Conservation (phyloP, 306 rosid species). For the Potentilla sterilis region DNA sequence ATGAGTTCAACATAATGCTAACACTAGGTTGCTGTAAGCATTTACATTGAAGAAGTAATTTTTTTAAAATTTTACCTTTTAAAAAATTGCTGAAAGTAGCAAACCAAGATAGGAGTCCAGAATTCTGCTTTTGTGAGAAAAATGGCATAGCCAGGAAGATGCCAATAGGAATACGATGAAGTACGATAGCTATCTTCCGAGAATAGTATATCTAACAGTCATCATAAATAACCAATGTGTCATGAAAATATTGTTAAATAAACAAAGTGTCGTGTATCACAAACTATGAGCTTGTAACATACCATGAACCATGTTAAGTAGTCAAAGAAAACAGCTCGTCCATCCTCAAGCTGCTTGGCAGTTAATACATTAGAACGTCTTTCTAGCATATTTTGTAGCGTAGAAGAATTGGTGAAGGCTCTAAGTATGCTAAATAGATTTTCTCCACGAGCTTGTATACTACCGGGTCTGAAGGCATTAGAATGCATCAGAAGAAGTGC, state of each 20-base stretch:
- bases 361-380: constrained; percentile 42
- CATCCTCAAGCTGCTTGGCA: constrained; percentile 42
- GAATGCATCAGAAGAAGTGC: constrained; percentile 44
- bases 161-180: constrained; percentile 75
- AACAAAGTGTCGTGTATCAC: constrained; percentile 12
- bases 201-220: constrained; percentile 73
- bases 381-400: constrained; percentile 52
- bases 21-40: constrained; percentile 15
- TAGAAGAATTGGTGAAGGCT: constrained; percentile 75
- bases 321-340: constrained; percentile 87
- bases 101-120: constrained; percentile 48
- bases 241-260: background rate
- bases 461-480: constrained; percentile 79
- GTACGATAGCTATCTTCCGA: constrained; percentile 66
- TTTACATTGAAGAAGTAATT: constrained; percentile 19
- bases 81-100: constrained; percentile 58
- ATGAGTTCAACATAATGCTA: too few relatives aligned
- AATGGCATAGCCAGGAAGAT: constrained; percentile 54
- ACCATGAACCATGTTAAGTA: constrained; percentile 91
- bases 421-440: constrained; percentile 82
- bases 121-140: constrained; percentile 33
- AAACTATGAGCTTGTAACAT: constrained; percentile 36
- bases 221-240: constrained; percentile 15
- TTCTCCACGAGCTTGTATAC: constrained; percentile 98
- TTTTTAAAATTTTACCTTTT: constrained; percentile 53